phyloP scores from a whole-genome alignment of 176 grass and related monocot genomes.

The Oryza punctata region DNA sequence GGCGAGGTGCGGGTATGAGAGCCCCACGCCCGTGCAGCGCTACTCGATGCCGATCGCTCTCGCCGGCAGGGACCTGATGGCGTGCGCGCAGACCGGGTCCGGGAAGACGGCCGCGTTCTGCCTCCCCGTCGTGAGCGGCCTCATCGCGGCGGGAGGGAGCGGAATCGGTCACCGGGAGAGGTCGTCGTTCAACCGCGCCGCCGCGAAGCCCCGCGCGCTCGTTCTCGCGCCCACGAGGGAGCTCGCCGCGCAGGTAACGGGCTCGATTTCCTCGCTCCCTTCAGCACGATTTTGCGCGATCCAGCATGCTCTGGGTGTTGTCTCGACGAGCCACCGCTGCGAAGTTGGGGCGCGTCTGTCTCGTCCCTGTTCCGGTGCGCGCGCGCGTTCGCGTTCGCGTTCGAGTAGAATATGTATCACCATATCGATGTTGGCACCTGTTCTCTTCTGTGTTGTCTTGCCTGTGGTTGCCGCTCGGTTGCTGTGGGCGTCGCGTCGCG shows the following conservation, averaged over 20 bases:
- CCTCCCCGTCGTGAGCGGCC: conserved; percentile 62
- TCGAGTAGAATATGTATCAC: neutral
- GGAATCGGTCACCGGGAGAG: neutral
- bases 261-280: neutral
- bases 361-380: neutral
- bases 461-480: too few relatives aligned
- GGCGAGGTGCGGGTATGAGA: conserved; percentile 54
- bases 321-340: neutral
- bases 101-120: conserved; percentile 93
- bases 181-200: neutral
- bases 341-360: too few relatives aligned
- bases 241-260: conserved; percentile 62
- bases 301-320: neutral
- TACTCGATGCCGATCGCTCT: conserved; percentile 73
- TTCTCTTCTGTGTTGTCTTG: neutral
- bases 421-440: neutral
- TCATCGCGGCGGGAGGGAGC: neutral
- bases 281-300: neutral
- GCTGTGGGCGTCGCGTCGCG: neutral
- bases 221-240: conserved; percentile 84
- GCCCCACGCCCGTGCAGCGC: conserved; percentile 76
- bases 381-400: neutral
- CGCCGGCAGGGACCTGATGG: conserved; percentile 69
- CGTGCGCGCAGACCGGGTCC: conserved; percentile 85
- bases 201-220: conserved; percentile 54